Conservation (phyloP, 768 basidiomycete species). For the Lentinula detonsa region DNA sequence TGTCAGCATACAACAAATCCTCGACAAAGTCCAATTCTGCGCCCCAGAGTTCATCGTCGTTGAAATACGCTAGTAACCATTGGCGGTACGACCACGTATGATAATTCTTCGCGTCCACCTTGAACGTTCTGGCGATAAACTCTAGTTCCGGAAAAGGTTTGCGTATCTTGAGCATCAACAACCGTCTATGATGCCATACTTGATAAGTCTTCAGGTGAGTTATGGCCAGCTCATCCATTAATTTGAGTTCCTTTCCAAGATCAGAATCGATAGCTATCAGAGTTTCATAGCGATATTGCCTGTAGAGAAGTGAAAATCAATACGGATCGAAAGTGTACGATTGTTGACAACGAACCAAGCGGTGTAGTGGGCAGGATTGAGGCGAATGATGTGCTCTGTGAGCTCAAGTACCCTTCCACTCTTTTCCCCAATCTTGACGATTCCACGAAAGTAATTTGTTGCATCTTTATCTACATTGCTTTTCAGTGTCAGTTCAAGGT, state of each 20-base stretch:
- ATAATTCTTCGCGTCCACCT: constrained; percentile 90
- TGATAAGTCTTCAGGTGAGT: constrained; percentile 92
- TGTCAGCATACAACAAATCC: constrained; percentile 61
- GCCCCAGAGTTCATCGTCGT: constrained; percentile 63
- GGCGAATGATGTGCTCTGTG: constrained; percentile 81
- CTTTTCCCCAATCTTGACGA: constrained; percentile 73
- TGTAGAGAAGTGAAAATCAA: constrained; percentile 22
- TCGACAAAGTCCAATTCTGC: constrained; percentile 76
- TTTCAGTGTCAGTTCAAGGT: background rate
- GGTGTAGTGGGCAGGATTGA: constrained; percentile 96
- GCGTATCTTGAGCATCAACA: constrained; percentile 56
- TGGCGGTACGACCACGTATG: constrained; percentile 99
- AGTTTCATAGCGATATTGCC: constrained; percentile 95
- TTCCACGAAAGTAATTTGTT: constrained; percentile 86
- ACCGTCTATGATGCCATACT: constrained; percentile 92
- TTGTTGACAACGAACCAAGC: constrained; percentile 66
- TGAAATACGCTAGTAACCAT: constrained; percentile 87
- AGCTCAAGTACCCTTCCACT: constrained; percentile 77
- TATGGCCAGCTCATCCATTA: constrained; percentile 86
- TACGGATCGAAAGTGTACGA: background rate
- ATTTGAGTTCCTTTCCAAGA: constrained; percentile 68
- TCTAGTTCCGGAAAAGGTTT: constrained; percentile 62
- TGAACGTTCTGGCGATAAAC: constrained; percentile 71
- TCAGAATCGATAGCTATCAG: constrained; percentile 61
- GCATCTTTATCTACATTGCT: constrained; percentile 75